phyloP scores from a whole-genome alignment of 441 rosid genomes.

The Capsella rubella region DNA sequence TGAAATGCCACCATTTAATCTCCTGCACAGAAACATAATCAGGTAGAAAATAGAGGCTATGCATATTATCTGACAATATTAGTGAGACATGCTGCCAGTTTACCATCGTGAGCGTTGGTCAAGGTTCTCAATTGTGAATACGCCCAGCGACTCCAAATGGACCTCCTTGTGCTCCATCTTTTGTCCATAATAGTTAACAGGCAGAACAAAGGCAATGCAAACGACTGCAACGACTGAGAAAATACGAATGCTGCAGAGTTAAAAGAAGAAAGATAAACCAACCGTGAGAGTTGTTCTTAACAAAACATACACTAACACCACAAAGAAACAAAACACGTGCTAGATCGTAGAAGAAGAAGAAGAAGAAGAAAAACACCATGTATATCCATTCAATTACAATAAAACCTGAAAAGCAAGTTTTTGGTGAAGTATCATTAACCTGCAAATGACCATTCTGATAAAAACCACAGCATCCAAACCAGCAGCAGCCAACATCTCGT shows the following conservation, averaged over 20 bases:
- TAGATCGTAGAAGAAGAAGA: constrained; percentile 7
- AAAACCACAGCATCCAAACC: constrained; percentile 94
- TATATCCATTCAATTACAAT: not conserved
- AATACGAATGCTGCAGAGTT: constrained; percentile 69
- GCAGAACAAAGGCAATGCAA: constrained; percentile 78
- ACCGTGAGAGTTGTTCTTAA: constrained; percentile 28
- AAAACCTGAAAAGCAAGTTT: constrained; percentile 7
- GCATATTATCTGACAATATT: constrained; percentile 11
- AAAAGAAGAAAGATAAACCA: constrained; percentile 36
- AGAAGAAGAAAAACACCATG: not conserved
- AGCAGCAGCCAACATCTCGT: constrained; percentile 70
- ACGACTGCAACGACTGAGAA: constrained; percentile 77
- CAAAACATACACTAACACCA: constrained; percentile 19
- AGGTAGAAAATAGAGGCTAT: constrained; percentile 12
- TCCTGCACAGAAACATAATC: constrained; percentile 26
- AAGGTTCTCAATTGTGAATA: constrained; percentile 87
- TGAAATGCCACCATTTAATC: constrained; percentile 1
- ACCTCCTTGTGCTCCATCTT: constrained; percentile 65
- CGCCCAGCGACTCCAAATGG: constrained; percentile 65
- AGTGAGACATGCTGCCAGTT: constrained; percentile 18
- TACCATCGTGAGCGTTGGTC: constrained; percentile 85
- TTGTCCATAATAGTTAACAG: constrained; percentile 85
- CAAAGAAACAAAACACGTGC: not conserved
- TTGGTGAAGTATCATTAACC: constrained; percentile 54
- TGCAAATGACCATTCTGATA: constrained; percentile 78